Base-by-base conservation (phyloP, 345 rosid genomes). In the Zanthoxylum bungeanum region DNA sequence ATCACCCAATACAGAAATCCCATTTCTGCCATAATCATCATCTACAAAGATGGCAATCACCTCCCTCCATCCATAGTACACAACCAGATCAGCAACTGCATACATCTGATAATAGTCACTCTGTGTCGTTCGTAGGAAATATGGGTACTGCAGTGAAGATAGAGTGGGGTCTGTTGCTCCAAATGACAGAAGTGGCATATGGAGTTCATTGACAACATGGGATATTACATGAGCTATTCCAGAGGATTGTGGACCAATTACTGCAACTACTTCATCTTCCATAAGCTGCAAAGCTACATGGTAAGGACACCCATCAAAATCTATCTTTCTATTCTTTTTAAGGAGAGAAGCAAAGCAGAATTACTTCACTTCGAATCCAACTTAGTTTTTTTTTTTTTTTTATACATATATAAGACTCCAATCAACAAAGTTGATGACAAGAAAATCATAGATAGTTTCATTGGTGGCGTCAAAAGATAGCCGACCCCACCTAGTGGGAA, bases 201-300 rank as follows among this genome's bases (percentile, higher is more conserved):
- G 89, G 61, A 89, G 91, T 73, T 87, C 92, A 37, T 86, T 85
- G 57, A 80, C 90, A 52, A 85, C 80, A 64, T 89, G 93, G 36
- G 98, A 90, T 72, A 94, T 85, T 65, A 92, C 73, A 72, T 92
- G 98, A 71, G 95, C 93, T 82, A 94, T 82, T 34, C 89, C 97
- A 9, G 98, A 94, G 72, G 97, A 94, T 66, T 92, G 98, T 30
- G 98, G 98, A 72, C 98, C 98, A 72, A 94, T 82, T 62, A 82
- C 96, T 64, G 81, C 85, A 55, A 87, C 84, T 27, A 94, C 87
- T 22, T 85, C 85, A 55, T 78, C 80, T 81, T 83, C 92, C 87
- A 94, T 85, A 72, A 94, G 81, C 95, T 89, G 89, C 85, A 94
- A 79, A 84, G 95, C 98, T 94, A 79, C 91, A 90, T 44, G 66